These are phyloP conservation scores for Carex parvula DNA, from an alignment of 176 grass and related monocot species.

Conservation along the genomic window DNA sequence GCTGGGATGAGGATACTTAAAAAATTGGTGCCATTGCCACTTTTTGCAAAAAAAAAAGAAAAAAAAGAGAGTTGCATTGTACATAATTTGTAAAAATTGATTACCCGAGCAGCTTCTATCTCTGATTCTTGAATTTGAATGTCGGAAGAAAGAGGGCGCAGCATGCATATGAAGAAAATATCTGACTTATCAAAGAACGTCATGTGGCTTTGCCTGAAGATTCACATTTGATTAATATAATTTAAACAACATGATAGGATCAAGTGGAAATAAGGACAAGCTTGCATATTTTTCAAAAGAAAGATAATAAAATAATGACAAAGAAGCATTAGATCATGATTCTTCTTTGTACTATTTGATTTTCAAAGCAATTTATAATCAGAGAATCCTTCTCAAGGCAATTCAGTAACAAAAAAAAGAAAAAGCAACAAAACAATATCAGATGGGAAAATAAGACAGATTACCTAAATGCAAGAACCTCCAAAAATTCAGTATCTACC, in stretches of 20 bases:
- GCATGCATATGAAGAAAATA: slow-evolving; percentile 82
- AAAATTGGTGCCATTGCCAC: neutral
- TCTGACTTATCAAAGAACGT: slow-evolving; percentile 84
- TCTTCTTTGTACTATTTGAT: neutral
- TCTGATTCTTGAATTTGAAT: slow-evolving; percentile 88
- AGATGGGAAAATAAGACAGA: neutral
- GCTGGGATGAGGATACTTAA: neutral
- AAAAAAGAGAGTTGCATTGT: neutral
- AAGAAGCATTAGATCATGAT: neutral
- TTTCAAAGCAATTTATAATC: neutral
- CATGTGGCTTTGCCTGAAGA: slow-evolving; percentile 87
- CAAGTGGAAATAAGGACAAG: neutral
- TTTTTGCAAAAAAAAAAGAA: neutral
- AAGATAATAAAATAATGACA: neutral
- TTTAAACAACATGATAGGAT: neutral
- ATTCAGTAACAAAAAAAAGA: neutral
- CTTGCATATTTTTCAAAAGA: neutral
- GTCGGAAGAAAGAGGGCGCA: slow-evolving; percentile 65
- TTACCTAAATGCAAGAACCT: slow-evolving; percentile 94
- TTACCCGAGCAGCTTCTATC: slow-evolving; percentile 80
- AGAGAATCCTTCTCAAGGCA: neutral
- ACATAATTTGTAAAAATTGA: slow-evolving; percentile 3
- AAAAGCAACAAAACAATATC: neutral
- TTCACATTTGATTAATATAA: slow-evolving; percentile 24
- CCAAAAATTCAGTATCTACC: slow-evolving; percentile 88